Conservation (phyloP, 352 stramenopile species). For the Globisporangium irregulare region DNA sequence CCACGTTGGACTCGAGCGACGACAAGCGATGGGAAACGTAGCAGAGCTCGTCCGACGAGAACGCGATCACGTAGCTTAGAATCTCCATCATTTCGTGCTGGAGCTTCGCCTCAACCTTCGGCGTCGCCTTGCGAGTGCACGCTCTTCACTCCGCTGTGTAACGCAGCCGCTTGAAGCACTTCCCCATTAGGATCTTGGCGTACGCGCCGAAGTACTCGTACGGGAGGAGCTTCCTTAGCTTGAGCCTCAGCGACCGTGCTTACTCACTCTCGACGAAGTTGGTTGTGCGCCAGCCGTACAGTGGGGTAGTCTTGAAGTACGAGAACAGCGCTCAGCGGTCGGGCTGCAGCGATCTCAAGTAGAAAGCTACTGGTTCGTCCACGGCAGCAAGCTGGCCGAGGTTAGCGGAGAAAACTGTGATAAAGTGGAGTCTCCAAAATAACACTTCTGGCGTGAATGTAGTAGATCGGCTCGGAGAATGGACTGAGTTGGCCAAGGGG, state of each 20-base stretch:
- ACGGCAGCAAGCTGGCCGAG: too few relatives aligned
- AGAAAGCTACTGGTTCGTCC: too few relatives aligned
- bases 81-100: background rate
- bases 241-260: background rate
- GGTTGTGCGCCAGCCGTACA: background rate
- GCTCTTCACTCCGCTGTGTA: background rate
- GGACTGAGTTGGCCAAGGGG: too few relatives aligned
- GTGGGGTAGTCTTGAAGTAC: background rate
- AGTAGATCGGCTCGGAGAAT: too few relatives aligned
- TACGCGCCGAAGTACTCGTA: background rate
- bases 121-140: too few relatives aligned
- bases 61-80: background rate
- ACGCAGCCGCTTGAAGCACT: background rate
- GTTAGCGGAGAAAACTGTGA: too few relatives aligned
- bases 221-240: background rate
- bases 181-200: background rate
- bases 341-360: too few relatives aligned
- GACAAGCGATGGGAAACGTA: background rate
- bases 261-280: background rate
- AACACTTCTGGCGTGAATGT: too few relatives aligned
- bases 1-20: background rate
- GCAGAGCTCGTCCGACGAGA: background rate
- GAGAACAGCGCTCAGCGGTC: too few relatives aligned
- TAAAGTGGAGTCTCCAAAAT: too few relatives aligned
- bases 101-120: background rate